These are phyloP conservation scores for Populus davidiana DNA, from an alignment of 345 rosid species.

Conservation along the genomic window DNA sequence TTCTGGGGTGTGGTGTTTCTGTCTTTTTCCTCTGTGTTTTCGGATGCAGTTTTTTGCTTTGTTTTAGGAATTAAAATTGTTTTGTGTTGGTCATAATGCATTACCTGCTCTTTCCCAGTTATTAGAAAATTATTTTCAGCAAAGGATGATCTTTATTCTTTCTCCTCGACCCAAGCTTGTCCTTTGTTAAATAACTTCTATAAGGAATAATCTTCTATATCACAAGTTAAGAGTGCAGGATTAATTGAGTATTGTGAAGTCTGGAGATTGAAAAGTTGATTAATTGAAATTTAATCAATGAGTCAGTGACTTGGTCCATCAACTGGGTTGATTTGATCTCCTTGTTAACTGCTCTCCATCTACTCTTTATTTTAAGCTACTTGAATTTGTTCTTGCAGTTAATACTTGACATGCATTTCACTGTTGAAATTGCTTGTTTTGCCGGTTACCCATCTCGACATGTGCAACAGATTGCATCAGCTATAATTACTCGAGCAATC, in stretches of 20 bases:
- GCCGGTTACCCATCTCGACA: constrained; percentile 90
- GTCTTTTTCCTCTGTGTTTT: not conserved
- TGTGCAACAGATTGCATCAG: constrained; percentile 81
- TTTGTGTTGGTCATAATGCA: not conserved
- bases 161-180: not conserved
- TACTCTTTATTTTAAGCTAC: not conserved
- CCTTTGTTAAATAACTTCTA: not conserved
- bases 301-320: not conserved
- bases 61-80: no score
- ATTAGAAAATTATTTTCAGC: not conserved
- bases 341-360: not conserved
- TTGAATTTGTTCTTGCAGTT: constrained; percentile 51
- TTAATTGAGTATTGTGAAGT: not conserved
- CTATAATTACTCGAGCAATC: constrained; percentile 82
- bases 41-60: no score
- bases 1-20: not conserved
- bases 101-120: not conserved
- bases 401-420: constrained; percentile 97
- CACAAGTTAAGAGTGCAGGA: not conserved
- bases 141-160: not conserved
- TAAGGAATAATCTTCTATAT: not conserved
- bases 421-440: constrained; percentile 95
- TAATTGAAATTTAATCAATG: not conserved
- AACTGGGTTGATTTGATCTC: not conserved
- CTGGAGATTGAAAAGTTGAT: not conserved